A percentile compares a stretch with the other conserved stretches of the same genome.
Evolutionary conservation across 1,284 basidiomycete species (phyloP).

Genomic region (Leccinum angustisporum): DNA sequence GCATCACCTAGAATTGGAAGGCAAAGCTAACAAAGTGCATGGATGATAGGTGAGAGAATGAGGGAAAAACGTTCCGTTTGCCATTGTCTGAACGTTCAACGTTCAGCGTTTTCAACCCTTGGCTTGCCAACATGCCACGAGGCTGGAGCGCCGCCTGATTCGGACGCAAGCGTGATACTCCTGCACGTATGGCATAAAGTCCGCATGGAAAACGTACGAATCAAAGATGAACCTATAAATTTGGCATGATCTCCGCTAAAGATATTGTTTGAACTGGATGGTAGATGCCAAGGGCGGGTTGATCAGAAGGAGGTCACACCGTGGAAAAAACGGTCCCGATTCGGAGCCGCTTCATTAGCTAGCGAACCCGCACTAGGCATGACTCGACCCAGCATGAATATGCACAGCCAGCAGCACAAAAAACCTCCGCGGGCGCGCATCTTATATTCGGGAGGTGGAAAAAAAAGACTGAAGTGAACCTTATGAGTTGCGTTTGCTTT

Average conservation of each 20-base stretch:
- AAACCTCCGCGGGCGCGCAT: neutral
- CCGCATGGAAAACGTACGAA: constrained; percentile 2
- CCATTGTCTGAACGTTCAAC: neutral
- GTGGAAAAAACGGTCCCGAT: constrained; percentile 1
- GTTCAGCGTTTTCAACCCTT: too few relatives aligned
- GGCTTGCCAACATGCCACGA: constrained; percentile 26
- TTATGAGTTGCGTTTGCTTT: neutral
- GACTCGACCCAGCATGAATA: neutral
- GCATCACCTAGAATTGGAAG: neutral
- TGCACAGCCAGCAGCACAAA: neutral
- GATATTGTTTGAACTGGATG: neutral
- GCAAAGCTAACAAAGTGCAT: neutral
- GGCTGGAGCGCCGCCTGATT: constrained; percentile 9
- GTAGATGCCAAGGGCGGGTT: constrained; percentile 9
- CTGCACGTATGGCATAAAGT: neutral
- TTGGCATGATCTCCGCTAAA: constrained; percentile 1
- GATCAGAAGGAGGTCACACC: neutral
- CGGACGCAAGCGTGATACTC: neutral
- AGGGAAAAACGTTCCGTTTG: constrained; percentile 14
- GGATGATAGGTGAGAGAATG: neutral
- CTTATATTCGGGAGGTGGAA: neutral
- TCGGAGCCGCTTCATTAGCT: neutral
- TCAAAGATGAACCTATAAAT: too few relatives aligned
- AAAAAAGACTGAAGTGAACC: neutral
- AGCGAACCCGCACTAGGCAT: neutral